A percentile compares a stretch with the other conserved stretches of the same genome.
Conservation (phyloP, 2,329 filamentous ascomycete species). For the Colletotrichum lindemuthianum region DNA sequence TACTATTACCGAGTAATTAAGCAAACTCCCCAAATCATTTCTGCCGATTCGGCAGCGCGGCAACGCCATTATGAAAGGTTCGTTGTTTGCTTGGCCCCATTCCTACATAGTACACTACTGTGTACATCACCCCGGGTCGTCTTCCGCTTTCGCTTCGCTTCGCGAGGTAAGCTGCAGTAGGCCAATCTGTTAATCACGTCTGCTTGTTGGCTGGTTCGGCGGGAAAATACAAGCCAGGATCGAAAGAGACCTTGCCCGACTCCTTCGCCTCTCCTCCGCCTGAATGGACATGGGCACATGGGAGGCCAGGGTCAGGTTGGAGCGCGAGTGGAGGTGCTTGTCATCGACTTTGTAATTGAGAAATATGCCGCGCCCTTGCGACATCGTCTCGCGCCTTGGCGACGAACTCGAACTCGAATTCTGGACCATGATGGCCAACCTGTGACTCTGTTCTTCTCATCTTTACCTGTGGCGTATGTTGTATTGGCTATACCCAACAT, state of each 20-base stretch:
- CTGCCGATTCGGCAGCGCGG: constrained; percentile 30
- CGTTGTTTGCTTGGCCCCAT: background rate
- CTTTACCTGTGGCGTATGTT: background rate
- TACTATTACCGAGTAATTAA: background rate
- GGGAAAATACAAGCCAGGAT: too few species aligned
- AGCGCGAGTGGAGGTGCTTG: constrained; percentile 30
- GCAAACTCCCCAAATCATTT: background rate
- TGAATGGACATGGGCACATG: background rate
- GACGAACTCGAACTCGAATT: background rate
- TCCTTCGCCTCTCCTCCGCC: background rate
- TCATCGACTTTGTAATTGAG: constrained; percentile 29
- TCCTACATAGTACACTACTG: background rate
- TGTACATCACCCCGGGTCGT: background rate
- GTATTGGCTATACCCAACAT: too few species aligned
- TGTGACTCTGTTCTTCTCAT: background rate
- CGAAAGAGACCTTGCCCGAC: constrained; percentile 8
- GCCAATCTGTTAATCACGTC: background rate
- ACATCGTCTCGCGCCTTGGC: background rate
- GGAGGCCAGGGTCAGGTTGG: constrained; percentile 24
- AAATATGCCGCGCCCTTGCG: background rate
- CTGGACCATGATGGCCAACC: background rate
- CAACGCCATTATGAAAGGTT: constrained; percentile 10
- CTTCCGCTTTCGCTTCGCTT: background rate
- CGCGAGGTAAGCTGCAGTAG: background rate
- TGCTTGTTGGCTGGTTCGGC: too few species aligned